Percentiles rank a stretch among this genome's conserved stretches.
Evolutionary conservation across 257 asterid species (phyloP).

Genomic region (Henckelia pumila): DNA sequence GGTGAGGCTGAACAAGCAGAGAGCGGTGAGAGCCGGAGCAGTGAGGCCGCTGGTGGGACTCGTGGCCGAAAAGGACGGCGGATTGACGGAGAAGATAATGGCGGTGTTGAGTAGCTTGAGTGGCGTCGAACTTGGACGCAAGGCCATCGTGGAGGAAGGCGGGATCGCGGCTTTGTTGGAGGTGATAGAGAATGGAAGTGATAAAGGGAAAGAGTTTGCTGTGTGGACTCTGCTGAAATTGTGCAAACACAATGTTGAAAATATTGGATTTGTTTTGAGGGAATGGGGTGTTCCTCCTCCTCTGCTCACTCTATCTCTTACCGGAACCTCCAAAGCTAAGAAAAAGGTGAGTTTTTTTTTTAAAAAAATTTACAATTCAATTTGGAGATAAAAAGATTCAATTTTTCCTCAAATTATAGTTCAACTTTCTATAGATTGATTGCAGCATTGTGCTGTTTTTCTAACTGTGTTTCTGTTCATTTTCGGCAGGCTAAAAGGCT

Average conservation of each 20-base stretch:
- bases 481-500: conserved; percentile 12
- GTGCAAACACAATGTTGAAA: conserved; percentile 48
- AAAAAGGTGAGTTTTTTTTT: conserved; percentile 47
- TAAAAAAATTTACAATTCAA: not conserved
- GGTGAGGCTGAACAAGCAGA: conserved; percentile 57
- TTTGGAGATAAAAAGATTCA: not conserved
- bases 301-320: conserved; percentile 59
- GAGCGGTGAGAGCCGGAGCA: conserved; percentile 61
- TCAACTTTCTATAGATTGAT: too few relatives aligned
- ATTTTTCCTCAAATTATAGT: too few relatives aligned
- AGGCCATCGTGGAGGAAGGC: conserved; percentile 57
- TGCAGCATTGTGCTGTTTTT: not conserved
- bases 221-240: conserved; percentile 53
- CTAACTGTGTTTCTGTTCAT: not conserved
- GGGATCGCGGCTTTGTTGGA: conserved; percentile 63
- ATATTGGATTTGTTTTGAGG: conserved; percentile 55
- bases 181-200: conserved; percentile 61
- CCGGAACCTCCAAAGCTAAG: conserved; percentile 61
- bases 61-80: conserved; percentile 49
- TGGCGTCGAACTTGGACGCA: conserved; percentile 47
- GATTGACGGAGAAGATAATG: conserved; percentile 71
- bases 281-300: conserved; percentile 72
- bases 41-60: conserved; percentile 53
- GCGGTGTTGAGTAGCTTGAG: conserved; percentile 66
- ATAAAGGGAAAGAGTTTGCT: conserved; percentile 63